Percentiles rank a stretch among this genome's conserved stretches.
Evolutionary conservation across 1,139 yeast genomes (phyloP).

Genomic region (Chernovozyma sophiae-reginae): DNA sequence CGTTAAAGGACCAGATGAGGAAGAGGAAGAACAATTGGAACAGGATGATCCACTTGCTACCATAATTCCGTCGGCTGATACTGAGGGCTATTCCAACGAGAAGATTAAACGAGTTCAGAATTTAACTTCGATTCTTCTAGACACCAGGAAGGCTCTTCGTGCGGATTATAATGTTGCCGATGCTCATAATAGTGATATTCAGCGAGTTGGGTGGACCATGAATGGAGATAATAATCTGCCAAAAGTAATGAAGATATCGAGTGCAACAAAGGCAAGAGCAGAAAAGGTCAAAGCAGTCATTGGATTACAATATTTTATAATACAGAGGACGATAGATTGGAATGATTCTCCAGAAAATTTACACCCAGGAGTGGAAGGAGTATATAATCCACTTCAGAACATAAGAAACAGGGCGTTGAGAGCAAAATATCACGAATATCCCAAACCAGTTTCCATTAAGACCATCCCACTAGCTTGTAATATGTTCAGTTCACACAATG

Average conservation of each 20-base stretch:
- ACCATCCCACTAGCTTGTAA: constrained; percentile 50
- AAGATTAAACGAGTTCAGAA: neutral
- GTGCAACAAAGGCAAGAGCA: constrained; percentile 46
- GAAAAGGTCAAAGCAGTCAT: constrained; percentile 50
- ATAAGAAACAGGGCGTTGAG: constrained; percentile 63
- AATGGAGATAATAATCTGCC: neutral
- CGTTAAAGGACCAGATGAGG: neutral
- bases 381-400: constrained; percentile 77
- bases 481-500: constrained; percentile 42
- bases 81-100: neutral
- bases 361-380: constrained; percentile 56
- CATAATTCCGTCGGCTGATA: neutral
- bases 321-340: constrained; percentile 34
- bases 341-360: constrained; percentile 13
- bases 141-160: constrained; percentile 39
- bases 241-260: constrained; percentile 17
- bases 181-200: constrained; percentile 9
- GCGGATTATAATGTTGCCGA: constrained; percentile 39
- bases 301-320: constrained; percentile 46
- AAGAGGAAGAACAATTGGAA: neutral
- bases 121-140: constrained; percentile 16
- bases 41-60: neutral
- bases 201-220: neutral
- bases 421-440: constrained; percentile 42
- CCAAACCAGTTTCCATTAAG: constrained; percentile 28